These are phyloP conservation scores for Stagonosporopsis vannaccii DNA, from an alignment of 2,329 filamentous ascomycete species.

Conservation along the genomic window DNA sequence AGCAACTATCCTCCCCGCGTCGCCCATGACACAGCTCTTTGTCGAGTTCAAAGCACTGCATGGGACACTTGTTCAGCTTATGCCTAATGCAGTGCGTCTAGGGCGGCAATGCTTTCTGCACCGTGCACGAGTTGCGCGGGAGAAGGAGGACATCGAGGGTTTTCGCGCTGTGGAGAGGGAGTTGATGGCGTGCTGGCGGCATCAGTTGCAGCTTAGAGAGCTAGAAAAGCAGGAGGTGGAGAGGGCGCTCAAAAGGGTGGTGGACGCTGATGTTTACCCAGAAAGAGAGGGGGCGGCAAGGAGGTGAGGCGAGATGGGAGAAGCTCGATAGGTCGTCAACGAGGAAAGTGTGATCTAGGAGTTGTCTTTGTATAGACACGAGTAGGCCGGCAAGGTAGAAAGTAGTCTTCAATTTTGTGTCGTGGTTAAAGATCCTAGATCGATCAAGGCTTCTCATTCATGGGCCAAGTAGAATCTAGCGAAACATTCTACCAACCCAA, in stretches of 20 bases:
- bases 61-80: conserved; percentile 26
- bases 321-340: too few relatives aligned
- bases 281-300: background rate
- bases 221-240: conserved; percentile 33
- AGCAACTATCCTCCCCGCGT: conserved; percentile 20
- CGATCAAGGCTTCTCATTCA: too few relatives aligned
- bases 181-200: conserved; percentile 39
- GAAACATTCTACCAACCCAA: background rate
- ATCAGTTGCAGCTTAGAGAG: conserved; percentile 37
- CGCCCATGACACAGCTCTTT: conserved; percentile 43
- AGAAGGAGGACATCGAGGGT: conserved; percentile 39
- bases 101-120: conserved; percentile 40
- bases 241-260: conserved; percentile 24
- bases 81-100: conserved; percentile 17
- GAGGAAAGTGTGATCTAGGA: too few relatives aligned
- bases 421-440: too few relatives aligned
- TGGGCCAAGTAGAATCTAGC: background rate
- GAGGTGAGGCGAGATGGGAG: too few relatives aligned
- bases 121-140: conserved; percentile 44
- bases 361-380: too few relatives aligned
- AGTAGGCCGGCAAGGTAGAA: too few relatives aligned
- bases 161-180: conserved; percentile 39
- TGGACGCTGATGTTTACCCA: conserved; percentile 38
- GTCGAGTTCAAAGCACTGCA: conserved; percentile 45
- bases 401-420: too few relatives aligned